Conservation (phyloP, 208 protist genomes). For the Jaenimonas drosophilae region DNA sequence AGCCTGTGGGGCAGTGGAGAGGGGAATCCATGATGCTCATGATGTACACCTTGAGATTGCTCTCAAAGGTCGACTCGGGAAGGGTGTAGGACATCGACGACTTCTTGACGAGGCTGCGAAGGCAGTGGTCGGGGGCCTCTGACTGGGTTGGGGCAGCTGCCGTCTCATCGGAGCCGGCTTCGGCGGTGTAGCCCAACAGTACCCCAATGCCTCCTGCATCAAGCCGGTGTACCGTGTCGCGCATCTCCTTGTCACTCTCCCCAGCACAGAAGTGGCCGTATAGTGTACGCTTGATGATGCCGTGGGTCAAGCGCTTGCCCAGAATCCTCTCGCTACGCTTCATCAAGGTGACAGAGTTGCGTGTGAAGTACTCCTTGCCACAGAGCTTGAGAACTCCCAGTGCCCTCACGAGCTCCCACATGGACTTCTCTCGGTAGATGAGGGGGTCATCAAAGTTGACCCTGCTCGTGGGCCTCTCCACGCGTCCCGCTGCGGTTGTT, state of each 20-base stretch:
- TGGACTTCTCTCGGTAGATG: too few relatives aligned
- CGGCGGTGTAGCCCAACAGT: conserved; percentile 94
- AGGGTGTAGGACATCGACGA: conserved; percentile 54
- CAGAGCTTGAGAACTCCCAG: conserved; percentile 66
- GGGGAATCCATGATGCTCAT: conserved; percentile 84
- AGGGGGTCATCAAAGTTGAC: too few relatives aligned
- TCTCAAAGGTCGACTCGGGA: conserved; percentile 66
- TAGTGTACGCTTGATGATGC: conserved; percentile 80
- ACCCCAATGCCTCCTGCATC: conserved; percentile 68
- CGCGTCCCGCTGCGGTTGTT: too few relatives aligned
- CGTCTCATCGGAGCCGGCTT: conserved; percentile 73
- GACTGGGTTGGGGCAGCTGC: conserved; percentile 34
- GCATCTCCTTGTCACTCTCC: conserved; percentile 83
- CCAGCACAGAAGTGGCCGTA: conserved; percentile 94
- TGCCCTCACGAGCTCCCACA: conserved; percentile 71
- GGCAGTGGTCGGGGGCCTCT: conserved; percentile 54
- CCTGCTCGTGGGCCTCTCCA: too few relatives aligned
- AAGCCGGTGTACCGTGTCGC: conserved; percentile 60
- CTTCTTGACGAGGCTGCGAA: conserved; percentile 54
- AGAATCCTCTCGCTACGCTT: conserved; percentile 58
- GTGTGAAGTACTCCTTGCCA: conserved; percentile 47
- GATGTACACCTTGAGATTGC: conserved; percentile 90
- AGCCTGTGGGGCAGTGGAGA: conserved; percentile 45
- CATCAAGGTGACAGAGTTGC: conserved; percentile 69
- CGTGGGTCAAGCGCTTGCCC: conserved; percentile 66